Conservation (phyloP, 176 grass and related monocot species). For the Zea mays region Zm-B73-REFERENCE-NAM-5.0 NC_050097.1:217625001-217625500, state of each 20-base stretch:
- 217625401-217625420: background rate
- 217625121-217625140: no score
- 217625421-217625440: conserved; percentile 9
- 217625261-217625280: background rate
- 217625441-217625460: conserved; percentile 4
- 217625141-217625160: no score
- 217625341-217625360: conserved; percentile 21
- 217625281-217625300: background rate
- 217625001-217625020: background rate
- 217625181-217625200: no score
- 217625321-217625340: background rate
- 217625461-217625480: conserved; percentile 17
- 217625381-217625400: background rate
- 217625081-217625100: no score
- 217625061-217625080: no score
- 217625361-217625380: background rate
- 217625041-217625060: no score
- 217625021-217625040: conserved; percentile 9
- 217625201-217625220: no score
- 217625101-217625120: no score
- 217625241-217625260: background rate
- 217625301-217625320: background rate
- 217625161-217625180: no score
- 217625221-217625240: background rate
- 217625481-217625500: conserved; percentile 13